These are phyloP conservation scores for Scheffersomyces titani DNA, from an alignment of 1,139 yeast species.

Conservation along the genomic window DNA sequence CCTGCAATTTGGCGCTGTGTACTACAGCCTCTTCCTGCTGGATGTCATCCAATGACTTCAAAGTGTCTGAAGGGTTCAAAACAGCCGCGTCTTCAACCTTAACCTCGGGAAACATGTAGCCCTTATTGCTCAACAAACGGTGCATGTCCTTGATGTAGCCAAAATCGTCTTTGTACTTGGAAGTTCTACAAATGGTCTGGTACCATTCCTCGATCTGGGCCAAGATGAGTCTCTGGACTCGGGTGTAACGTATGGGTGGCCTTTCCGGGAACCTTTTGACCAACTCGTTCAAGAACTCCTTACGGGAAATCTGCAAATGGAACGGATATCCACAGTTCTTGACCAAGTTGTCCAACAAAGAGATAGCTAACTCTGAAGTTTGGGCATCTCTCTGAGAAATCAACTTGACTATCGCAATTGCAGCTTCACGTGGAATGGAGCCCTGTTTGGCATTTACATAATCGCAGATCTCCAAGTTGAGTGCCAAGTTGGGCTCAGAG, in stretches of 20 bases:
- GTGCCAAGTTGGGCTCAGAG: conserved; percentile 83
- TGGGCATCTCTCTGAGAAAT: conserved; percentile 84
- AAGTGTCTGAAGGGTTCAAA: conserved; percentile 84
- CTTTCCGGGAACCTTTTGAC: conserved; percentile 93
- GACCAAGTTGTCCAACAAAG: conserved; percentile 81
- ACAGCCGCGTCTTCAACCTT: conserved; percentile 92
- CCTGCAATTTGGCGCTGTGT: conserved; percentile 93
- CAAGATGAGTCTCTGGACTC: conserved; percentile 80
- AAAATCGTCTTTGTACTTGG: conserved; percentile 87
- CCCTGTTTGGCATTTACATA: conserved; percentile 92
- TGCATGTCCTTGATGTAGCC: conserved; percentile 96
- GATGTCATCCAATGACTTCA: conserved; percentile 86
- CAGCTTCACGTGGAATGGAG: conserved; percentile 88
- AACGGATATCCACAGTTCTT: conserved; percentile 98
- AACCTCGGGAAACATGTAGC: conserved; percentile 87
- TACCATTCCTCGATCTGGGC: conserved; percentile 98
- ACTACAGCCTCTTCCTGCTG: conserved; percentile 92
- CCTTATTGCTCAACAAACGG: conserved; percentile 82
- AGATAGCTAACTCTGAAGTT: conserved; percentile 60
- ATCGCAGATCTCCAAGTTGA: conserved; percentile 92
- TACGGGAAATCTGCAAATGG: conserved; percentile 91
- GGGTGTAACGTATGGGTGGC: conserved; percentile 83
- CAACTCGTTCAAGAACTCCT: conserved; percentile 90
- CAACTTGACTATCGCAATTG: conserved; percentile 81
- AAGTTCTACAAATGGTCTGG: conserved; percentile 89